Conservation (phyloP, 805 yeast species). For the Nakazawaea wyomingensis region DNA sequence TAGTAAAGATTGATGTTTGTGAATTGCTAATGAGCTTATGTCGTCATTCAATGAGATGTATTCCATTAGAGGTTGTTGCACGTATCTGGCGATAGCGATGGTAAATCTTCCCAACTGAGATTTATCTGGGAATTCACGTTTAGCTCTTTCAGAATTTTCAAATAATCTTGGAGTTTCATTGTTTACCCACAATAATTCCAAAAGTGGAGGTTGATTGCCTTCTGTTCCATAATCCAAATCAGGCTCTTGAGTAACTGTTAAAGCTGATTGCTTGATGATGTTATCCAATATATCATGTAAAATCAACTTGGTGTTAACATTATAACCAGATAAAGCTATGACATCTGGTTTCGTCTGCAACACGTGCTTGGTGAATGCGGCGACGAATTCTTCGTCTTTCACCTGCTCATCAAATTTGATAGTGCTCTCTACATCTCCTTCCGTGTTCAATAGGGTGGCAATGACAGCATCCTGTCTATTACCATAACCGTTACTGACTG, state of each 20-base stretch:
- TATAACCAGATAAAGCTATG: slow-evolving; percentile 83
- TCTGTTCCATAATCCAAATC: slow-evolving; percentile 27
- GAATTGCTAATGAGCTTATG: slow-evolving; percentile 58
- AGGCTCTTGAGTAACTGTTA: slow-evolving; percentile 46
- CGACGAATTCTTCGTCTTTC: slow-evolving; percentile 59
- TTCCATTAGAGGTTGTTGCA: slow-evolving; percentile 90
- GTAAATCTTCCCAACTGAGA: slow-evolving; percentile 78
- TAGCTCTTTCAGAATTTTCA: slow-evolving; percentile 74
- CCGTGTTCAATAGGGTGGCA: slow-evolving; percentile 73
- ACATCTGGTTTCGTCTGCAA: slow-evolving; percentile 78
- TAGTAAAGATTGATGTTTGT: slow-evolving; percentile 66
- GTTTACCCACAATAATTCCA: slow-evolving; percentile 75
- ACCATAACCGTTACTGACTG: slow-evolving; percentile 85
- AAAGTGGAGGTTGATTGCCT: slow-evolving; percentile 42
- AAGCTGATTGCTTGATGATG: slow-evolving; percentile 50
- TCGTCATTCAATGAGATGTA: slow-evolving; percentile 79
- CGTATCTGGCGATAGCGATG: slow-evolving; percentile 84
- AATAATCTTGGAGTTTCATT: slow-evolving; percentile 91
- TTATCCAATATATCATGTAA: slow-evolving; percentile 52
- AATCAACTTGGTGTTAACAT: slow-evolving; percentile 55
- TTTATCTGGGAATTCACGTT: slow-evolving; percentile 76
- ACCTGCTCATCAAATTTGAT: slow-evolving; percentile 76
- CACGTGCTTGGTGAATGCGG: slow-evolving; percentile 54
- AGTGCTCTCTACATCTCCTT: slow-evolving; percentile 71
- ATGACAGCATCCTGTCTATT: slow-evolving; percentile 80